These are phyloP conservation scores for Scytalidium sp. DNA, from an alignment of 2,329 filamentous ascomycete species.

Conservation along the genomic window DNA sequence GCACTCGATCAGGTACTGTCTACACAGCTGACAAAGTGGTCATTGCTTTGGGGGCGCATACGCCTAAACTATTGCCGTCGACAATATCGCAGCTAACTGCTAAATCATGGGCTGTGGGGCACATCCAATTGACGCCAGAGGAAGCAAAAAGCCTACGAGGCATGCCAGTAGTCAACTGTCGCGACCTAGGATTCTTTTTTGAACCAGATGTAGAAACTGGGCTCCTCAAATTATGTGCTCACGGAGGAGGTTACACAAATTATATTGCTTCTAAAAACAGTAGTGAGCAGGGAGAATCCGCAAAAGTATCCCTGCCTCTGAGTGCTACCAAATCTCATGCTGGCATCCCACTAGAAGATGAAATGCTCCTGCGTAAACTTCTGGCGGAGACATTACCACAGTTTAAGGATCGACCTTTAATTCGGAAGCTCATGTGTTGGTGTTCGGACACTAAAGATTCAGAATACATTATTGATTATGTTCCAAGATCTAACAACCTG, in stretches of 20 bases:
- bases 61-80: conserved; percentile 38
- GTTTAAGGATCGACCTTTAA: conserved; percentile 43
- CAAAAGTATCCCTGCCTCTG: conserved; percentile 40
- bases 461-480: conserved; percentile 48
- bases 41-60: conserved; percentile 41
- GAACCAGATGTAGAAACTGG: conserved; percentile 47
- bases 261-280: no score
- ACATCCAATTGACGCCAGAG: conserved; percentile 43
- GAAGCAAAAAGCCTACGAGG: conserved; percentile 43
- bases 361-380: conserved; percentile 41
- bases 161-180: conserved; percentile 33
- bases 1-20: conserved; percentile 28
- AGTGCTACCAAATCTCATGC: conserved; percentile 24
- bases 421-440: conserved; percentile 47
- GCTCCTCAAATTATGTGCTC: conserved; percentile 49
- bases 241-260: conserved; percentile 48
- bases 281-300: conserved; percentile 1
- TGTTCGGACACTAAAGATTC: conserved; percentile 50
- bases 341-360: conserved; percentile 44
- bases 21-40: conserved; percentile 37
- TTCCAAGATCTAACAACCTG: conserved; percentile 37
- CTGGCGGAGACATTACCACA: conserved; percentile 43
- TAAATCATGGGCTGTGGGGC: conserved; percentile 48
- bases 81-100: conserved; percentile 35
- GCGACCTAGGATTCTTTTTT: conserved; percentile 37